Conservation (phyloP, 1,284 basidiomycete genomes). For the Apiotrichum porosum region DNA sequence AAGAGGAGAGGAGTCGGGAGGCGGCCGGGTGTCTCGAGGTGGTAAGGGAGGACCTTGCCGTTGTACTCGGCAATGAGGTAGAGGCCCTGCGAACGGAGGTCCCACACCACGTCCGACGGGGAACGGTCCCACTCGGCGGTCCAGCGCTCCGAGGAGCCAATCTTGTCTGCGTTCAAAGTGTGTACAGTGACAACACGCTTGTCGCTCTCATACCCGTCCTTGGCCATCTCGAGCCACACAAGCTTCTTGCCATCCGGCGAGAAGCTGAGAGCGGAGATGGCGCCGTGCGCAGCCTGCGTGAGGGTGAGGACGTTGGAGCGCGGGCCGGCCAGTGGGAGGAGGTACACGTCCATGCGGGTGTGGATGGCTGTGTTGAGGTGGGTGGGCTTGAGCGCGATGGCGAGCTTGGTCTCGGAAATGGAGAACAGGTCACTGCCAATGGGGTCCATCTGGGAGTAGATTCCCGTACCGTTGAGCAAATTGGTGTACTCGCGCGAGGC, state of each 20-base stretch:
- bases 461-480: slow-evolving; percentile 60
- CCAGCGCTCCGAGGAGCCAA: slow-evolving; percentile 20
- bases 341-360: slow-evolving; percentile 50
- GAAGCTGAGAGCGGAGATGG: slow-evolving; percentile 66
- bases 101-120: slow-evolving; percentile 64
- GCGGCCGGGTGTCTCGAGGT: slow-evolving; percentile 30
- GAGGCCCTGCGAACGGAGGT: slow-evolving; percentile 61
- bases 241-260: slow-evolving; percentile 63
- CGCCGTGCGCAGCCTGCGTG: slow-evolving; percentile 77
- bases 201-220: slow-evolving; percentile 78
- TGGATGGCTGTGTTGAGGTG: slow-evolving; percentile 60
- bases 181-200: slow-evolving; percentile 66
- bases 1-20: slow-evolving; percentile 40
- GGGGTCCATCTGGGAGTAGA: slow-evolving; percentile 62
- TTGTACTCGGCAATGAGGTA: slow-evolving; percentile 71
- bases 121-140: slow-evolving; percentile 80
- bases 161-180: slow-evolving; percentile 52
- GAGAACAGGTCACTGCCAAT: slow-evolving; percentile 60
- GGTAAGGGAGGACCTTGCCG: slow-evolving; percentile 52
- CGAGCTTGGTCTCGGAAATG: slow-evolving; percentile 61
- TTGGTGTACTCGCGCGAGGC: slow-evolving; percentile 55
- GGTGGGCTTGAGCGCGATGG: slow-evolving; percentile 81
- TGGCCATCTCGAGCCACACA: slow-evolving; percentile 77
- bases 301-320: slow-evolving; percentile 45
- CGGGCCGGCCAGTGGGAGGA: slow-evolving; percentile 34